Evolutionary conservation across 306 rosid genomes (phyloP), one percentile per base, ranked within the genome.

Genomic region (Crotalaria pallida): DNA sequence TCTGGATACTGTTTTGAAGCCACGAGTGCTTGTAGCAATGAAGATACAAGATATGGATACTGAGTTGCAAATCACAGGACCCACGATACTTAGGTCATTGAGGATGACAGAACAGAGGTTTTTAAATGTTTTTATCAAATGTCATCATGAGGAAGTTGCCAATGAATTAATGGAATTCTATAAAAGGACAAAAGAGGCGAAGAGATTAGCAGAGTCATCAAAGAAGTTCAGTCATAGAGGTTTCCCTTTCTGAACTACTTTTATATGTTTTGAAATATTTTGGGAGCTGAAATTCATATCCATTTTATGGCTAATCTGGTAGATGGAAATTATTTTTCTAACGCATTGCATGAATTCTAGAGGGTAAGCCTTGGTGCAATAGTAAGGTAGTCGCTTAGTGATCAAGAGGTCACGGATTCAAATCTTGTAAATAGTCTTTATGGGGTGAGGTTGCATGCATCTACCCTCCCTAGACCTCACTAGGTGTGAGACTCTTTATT

Each of bases 21-120:
- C 98, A 0, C 77, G 96, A 23, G 73, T 71, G 48, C 83, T 84
- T 26, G 72, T 92, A 13, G 72, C 75, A 1, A 60, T 34, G 80
- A 89, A 82, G 96, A 61, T 86, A 62, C 78, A 38, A 10, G 89
- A 89, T 26, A 86, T 89, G 89, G 88, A 77, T 66, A 65, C 56
- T 18, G 34, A 65, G 58, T 10, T 62, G 53, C 72, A 79, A 67
- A 50, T 80, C 26, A 59, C 58, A 45, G 80, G 61, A 21, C 38
- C 67, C 8, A 36, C 41, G 1, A 24, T 88, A 19, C 16, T 81
- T 51, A 78, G 56, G 18, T 84, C 85, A 2, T 57, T 89, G 81
- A 81, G 96, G 84, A 92, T 89, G 96, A 38, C 64, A 3, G 96
- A 92, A 82, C 67, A 64, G 75, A 84, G 87, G 80, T 92, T 89